phyloP scores from a whole-genome alignment of 768 basidiomycete genomes.

The Lepiota venenata region DNA sequence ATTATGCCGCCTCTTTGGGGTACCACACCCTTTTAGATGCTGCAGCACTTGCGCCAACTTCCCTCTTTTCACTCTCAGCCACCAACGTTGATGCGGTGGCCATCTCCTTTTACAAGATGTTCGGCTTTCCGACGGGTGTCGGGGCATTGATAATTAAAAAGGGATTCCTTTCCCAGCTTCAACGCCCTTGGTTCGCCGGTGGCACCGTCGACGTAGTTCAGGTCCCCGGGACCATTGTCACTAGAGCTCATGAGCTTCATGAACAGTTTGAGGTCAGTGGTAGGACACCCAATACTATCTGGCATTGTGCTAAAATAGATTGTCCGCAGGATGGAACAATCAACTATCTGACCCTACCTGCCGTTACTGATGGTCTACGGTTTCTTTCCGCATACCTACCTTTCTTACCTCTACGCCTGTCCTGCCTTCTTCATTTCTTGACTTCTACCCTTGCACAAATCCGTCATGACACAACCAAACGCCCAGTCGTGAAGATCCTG shows the following conservation, averaged over 20 bases:
- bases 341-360: constrained; percentile 74
- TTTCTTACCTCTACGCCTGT: constrained; percentile 73
- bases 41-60: constrained; percentile 76
- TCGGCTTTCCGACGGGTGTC: constrained; percentile 83
- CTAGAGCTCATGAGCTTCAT: constrained; percentile 51
- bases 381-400: constrained; percentile 79
- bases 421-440: constrained; percentile 63
- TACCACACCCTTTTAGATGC: constrained; percentile 79
- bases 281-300: background rate
- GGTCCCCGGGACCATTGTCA: constrained; percentile 71
- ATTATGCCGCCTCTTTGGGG: constrained; percentile 63
- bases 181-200: constrained; percentile 83
- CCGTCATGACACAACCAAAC: constrained; percentile 57
- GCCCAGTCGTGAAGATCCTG: constrained; percentile 64
- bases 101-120: constrained; percentile 88
- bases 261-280: constrained; percentile 75
- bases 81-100: constrained; percentile 79
- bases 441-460: constrained; percentile 50
- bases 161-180: constrained; percentile 54
- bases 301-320: constrained; percentile 7
- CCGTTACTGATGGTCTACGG: constrained; percentile 75
- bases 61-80: constrained; percentile 60
- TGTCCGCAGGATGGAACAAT: constrained; percentile 72
- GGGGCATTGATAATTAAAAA: constrained; percentile 77
- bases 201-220: constrained; percentile 83